phyloP scores from a whole-genome alignment of 345 rosid genomes.

The Pelargonium nanum region DNA sequence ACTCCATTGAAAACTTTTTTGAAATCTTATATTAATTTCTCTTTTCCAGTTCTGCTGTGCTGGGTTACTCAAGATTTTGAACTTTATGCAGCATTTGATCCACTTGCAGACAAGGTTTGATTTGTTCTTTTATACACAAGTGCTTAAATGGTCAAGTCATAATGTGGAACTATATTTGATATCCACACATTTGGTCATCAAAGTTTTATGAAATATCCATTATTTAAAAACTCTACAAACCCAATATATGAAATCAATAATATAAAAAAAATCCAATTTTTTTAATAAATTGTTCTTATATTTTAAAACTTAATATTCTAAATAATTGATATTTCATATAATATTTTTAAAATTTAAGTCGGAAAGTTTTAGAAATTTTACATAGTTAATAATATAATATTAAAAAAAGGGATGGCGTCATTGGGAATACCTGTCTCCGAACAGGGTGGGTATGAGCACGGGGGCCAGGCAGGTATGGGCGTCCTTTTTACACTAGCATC shows the following conservation, averaged over 20 bases:
- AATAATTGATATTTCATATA: not conserved
- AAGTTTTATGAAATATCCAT: too few relatives aligned
- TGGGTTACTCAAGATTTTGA: constrained; percentile 98
- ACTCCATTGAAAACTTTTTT: not conserved
- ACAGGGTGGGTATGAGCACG: too few relatives aligned
- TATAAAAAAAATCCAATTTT: not conserved
- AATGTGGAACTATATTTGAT: not conserved
- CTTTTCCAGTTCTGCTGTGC: constrained; percentile 70
- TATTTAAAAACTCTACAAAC: too few relatives aligned
- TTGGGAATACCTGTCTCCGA: too few relatives aligned
- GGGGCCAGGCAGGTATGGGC: too few relatives aligned
- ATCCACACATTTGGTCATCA: too few relatives aligned
- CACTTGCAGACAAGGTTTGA: constrained; percentile 89
- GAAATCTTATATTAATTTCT: not conserved
- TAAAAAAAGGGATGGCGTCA: too few relatives aligned
- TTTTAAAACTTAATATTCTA: too few relatives aligned
- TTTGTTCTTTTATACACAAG: not conserved
- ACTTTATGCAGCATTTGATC: constrained; percentile 96
- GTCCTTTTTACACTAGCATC: too few relatives aligned
- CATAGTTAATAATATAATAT: too few relatives aligned
- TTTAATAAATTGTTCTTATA: too few relatives aligned
- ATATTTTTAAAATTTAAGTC: not conserved
- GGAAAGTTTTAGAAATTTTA: too few relatives aligned
- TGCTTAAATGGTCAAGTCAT: not conserved
- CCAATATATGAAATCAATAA: not conserved